Evolutionary conservation across 805 yeast genomes (phyloP).

Genomic region (Kodamaea neixiangensis): DNA sequence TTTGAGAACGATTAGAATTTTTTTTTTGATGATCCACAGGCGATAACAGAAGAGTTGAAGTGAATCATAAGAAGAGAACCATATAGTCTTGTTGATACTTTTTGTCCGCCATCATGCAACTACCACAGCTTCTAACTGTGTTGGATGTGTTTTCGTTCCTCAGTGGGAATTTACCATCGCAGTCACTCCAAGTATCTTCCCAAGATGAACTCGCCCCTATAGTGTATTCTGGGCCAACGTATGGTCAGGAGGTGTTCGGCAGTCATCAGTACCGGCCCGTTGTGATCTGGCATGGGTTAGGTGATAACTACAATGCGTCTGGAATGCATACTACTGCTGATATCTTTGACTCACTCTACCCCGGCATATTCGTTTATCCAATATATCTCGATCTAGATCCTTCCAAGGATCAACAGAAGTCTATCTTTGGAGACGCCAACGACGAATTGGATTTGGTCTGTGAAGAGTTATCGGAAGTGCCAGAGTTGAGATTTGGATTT

Average conservation of each 20-base stretch:
- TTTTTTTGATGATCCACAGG: neutral
- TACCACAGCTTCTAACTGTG: constrained; percentile 11
- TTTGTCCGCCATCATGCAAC: constrained; percentile 6
- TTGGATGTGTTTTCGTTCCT: constrained; percentile 11
- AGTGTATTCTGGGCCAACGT: neutral
- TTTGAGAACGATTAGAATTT: no score
- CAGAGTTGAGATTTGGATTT: constrained; percentile 56
- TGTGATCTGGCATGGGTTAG: constrained; percentile 85
- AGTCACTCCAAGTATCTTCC: neutral
- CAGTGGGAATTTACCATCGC: constrained; percentile 10
- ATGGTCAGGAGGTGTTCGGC: neutral
- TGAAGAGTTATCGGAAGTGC: constrained; percentile 46
- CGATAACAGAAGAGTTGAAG: neutral
- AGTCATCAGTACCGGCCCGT: constrained; percentile 40
- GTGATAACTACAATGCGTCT: constrained; percentile 67
- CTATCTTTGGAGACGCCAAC: constrained; percentile 61
- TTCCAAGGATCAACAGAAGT: constrained; percentile 51
- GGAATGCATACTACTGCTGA: constrained; percentile 53
- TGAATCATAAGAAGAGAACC: neutral
- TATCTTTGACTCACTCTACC: constrained; percentile 45
- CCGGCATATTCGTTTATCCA: constrained; percentile 55
- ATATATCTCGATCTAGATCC: constrained; percentile 53
- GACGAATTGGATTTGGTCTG: constrained; percentile 58
- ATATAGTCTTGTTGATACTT: neutral
- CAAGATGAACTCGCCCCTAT: neutral